phyloP scores from a whole-genome alignment of 2,329 filamentous ascomycete species.

The Colletotrichum costaricense region DNA sequence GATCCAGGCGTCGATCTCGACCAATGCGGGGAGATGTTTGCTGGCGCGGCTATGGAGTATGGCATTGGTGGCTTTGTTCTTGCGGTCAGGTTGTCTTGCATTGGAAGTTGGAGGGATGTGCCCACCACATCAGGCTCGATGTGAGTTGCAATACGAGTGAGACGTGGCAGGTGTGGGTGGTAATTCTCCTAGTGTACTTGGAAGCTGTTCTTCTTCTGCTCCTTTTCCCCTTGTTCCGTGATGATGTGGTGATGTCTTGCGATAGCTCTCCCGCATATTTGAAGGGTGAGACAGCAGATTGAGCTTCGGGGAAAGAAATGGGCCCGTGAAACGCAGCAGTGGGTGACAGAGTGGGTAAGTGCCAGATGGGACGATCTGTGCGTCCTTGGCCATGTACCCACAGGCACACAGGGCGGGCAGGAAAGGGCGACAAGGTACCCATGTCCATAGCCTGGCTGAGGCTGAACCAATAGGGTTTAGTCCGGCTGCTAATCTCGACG shows the following conservation, averaged over 20 bases:
- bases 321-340: neutral
- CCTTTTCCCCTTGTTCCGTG: neutral
- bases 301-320: conserved; percentile 4
- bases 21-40: conserved; percentile 18
- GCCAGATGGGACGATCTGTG: neutral
- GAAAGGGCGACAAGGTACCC: neutral
- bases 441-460: neutral
- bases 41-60: conserved; percentile 1
- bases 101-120: neutral
- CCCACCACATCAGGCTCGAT: conserved; percentile 1
- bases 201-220: neutral
- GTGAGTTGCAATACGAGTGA: conserved; percentile 10
- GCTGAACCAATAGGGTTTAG: conserved; percentile 28
- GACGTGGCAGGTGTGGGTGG: neutral
- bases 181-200: neutral
- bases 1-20: conserved; percentile 11
- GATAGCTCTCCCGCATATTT: neutral
- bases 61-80: conserved; percentile 24
- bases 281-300: neutral
- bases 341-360: too few species aligned
- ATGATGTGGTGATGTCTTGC: conserved; percentile 1
- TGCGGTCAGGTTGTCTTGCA: conserved; percentile 19
- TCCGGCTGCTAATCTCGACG: conserved; percentile 33
- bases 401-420: too few species aligned
- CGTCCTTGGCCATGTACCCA: neutral